Percentiles rank a stretch among this genome's conserved stretches.
phyloP scores from a whole-genome alignment of 2,329 filamentous ascomycete genomes.

The Monosporascus sp. region DNA sequence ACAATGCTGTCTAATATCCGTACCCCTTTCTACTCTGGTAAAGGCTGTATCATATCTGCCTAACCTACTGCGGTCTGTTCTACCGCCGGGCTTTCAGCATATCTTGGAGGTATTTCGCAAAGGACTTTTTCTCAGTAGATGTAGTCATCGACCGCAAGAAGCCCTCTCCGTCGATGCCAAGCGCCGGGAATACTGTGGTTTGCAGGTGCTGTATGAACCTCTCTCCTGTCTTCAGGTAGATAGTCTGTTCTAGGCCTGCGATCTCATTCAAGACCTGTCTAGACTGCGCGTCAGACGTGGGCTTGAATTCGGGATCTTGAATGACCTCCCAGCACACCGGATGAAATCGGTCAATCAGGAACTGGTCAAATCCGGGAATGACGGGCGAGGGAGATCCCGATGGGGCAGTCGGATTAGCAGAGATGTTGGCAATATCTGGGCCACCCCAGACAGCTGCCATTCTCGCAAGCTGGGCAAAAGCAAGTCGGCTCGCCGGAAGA shows the following conservation, averaged over 20 bases:
- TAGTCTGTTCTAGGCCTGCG: slow-evolving; percentile 77
- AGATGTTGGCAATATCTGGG: slow-evolving; percentile 62
- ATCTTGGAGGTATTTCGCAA: slow-evolving; percentile 58
- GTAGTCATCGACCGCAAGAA: slow-evolving; percentile 56
- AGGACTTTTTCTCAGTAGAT: slow-evolving; percentile 53
- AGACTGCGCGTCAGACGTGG: slow-evolving; percentile 76
- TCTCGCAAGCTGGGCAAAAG: slow-evolving; percentile 73
- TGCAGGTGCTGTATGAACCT: slow-evolving; percentile 69
- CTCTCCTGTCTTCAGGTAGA: slow-evolving; percentile 84
- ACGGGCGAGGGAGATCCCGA: slow-evolving; percentile 46
- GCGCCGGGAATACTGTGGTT: slow-evolving; percentile 54
- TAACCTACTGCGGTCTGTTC: neutral
- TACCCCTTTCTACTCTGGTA: neutral
- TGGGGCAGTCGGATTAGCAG: slow-evolving; percentile 44
- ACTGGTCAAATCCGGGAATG: slow-evolving; percentile 86
- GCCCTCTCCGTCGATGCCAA: slow-evolving; percentile 58
- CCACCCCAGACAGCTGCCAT: slow-evolving; percentile 92
- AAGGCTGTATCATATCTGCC: neutral
- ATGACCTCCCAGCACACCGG: slow-evolving; percentile 86
- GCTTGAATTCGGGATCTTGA: slow-evolving; percentile 70
- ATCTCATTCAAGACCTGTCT: slow-evolving; percentile 86
- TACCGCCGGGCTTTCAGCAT: slow-evolving; percentile 43
- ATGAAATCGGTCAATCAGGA: slow-evolving; percentile 86
- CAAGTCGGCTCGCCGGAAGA: slow-evolving; percentile 58
- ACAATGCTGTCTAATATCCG: neutral